These are phyloP conservation scores for Coix lacrymajobi DNA, from an alignment of 176 grass and related monocot species.

Conservation along the genomic window DNA sequence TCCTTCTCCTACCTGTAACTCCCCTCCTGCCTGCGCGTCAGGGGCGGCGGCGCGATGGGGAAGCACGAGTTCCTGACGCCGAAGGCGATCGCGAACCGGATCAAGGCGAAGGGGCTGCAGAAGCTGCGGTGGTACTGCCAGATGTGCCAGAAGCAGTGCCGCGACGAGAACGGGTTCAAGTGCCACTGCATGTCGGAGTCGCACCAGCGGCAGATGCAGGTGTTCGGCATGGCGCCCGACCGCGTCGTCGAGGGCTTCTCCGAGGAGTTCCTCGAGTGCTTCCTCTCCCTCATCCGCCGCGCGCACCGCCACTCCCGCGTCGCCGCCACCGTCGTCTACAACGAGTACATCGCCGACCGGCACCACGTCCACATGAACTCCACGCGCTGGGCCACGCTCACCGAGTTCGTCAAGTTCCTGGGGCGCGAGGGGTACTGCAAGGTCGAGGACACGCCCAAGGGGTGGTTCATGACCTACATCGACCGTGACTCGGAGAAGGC, in stretches of 20 bases:
- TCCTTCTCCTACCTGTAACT: not conserved
- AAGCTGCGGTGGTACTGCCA: slow-evolving; percentile 98
- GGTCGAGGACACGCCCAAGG: slow-evolving; percentile 95
- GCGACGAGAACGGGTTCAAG: slow-evolving; percentile 93
- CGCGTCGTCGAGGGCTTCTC: slow-evolving; percentile 70
- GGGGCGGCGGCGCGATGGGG: slow-evolving; percentile 40
- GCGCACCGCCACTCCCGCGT: slow-evolving; percentile 78
- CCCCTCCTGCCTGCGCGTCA: not conserved
- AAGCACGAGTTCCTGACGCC: slow-evolving; percentile 83
- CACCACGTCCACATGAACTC: slow-evolving; percentile 91
- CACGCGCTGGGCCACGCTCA: slow-evolving; percentile 71
- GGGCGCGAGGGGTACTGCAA: slow-evolving; percentile 66
- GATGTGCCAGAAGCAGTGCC: slow-evolving; percentile 98
- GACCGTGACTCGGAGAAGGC: slow-evolving; percentile 77
- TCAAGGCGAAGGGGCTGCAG: slow-evolving; percentile 91
- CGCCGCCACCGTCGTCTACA: slow-evolving; percentile 87
- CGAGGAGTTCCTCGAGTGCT: slow-evolving; percentile 64
- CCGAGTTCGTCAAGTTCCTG: slow-evolving; percentile 78
- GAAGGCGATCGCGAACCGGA: slow-evolving; percentile 85
- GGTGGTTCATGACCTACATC: slow-evolving; percentile 93
- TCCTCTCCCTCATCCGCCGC: slow-evolving; percentile 63
- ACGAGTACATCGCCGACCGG: slow-evolving; percentile 71
- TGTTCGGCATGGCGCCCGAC: slow-evolving; percentile 79
- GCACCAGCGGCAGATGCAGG: slow-evolving; percentile 96
- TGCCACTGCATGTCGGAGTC: slow-evolving; percentile 93